Conservation (phyloP, 1,139 yeast genomes). For the Debaryomyces robertsiae region DNA sequence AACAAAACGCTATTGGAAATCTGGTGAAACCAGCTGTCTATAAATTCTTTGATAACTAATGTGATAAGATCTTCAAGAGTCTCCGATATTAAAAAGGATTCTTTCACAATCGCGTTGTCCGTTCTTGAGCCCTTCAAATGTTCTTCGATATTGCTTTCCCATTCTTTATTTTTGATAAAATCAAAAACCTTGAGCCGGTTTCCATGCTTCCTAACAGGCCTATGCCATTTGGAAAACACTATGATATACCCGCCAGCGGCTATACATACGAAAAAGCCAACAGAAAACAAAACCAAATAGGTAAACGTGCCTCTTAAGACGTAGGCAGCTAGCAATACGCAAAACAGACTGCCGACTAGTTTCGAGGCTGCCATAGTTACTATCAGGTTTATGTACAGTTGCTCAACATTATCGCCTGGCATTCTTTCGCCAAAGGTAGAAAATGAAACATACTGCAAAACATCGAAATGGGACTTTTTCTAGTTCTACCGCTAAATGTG, state of each 20-base stretch:
- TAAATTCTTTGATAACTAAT: conserved; percentile 59
- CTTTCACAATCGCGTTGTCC: conserved; percentile 40
- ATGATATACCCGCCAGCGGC: conserved; percentile 12
- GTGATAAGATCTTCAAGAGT: conserved; percentile 55
- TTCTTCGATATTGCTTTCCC: conserved; percentile 22
- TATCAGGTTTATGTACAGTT: neutral
- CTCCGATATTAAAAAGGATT: conserved; percentile 55
- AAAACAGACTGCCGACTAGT: too few species aligned
- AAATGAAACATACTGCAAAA: conserved; percentile 1
- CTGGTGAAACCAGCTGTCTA: conserved; percentile 62
- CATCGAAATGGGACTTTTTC: too few species aligned
- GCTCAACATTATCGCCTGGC: neutral
- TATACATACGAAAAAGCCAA: conserved; percentile 12
- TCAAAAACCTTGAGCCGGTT: conserved; percentile 17
- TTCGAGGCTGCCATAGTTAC: neutral
- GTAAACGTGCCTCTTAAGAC: conserved; percentile 1
- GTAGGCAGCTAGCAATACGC: neutral
- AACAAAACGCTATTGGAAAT: conserved; percentile 54
- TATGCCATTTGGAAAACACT: neutral
- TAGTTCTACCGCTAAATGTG: too few species aligned
- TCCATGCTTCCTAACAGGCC: too few species aligned
- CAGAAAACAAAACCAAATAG: conserved; percentile 2
- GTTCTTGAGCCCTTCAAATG: conserved; percentile 9
- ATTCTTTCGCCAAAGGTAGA: conserved; percentile 2
- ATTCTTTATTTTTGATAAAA: conserved; percentile 29